phyloP scores from a whole-genome alignment of 176 grass and related monocot species.

The Musa troglodytarum region DNA sequence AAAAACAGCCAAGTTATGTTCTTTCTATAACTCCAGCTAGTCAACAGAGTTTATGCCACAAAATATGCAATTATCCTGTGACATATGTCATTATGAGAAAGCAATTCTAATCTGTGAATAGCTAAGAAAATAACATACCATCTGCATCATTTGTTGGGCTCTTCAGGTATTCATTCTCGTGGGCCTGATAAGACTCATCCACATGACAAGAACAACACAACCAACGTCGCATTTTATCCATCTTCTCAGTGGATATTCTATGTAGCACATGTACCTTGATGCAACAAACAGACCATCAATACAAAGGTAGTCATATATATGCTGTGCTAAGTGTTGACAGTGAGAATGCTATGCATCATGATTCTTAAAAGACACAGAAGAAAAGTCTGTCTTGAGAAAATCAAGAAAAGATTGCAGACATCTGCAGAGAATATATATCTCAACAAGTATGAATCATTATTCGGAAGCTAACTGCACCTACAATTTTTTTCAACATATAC shows the following conservation, averaged over 20 bases:
- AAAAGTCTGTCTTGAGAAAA: too few relatives aligned
- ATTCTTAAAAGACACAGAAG: too few relatives aligned
- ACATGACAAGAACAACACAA: neutral
- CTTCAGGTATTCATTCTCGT: slow-evolving; percentile 4
- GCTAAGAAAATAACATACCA: neutral
- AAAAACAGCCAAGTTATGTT: neutral
- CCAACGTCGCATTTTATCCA: slow-evolving; percentile 6
- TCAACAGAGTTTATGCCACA: neutral
- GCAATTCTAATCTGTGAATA: neutral
- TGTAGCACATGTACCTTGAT: neutral
- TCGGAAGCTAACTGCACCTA: too few relatives aligned
- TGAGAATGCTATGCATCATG: too few relatives aligned
- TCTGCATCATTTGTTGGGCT: neutral
- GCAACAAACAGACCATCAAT: neutral
- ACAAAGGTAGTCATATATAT: neutral
- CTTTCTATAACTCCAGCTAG: neutral
- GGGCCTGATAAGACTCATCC: neutral
- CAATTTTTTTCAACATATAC: too few relatives aligned
- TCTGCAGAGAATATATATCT: too few relatives aligned
- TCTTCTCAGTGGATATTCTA: neutral
- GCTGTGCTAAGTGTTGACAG: too few relatives aligned
- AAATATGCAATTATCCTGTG: neutral
- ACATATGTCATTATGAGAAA: neutral
- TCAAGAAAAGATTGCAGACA: too few relatives aligned
- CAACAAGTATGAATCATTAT: too few relatives aligned